Conservation (phyloP, 805 yeast genomes). For the Kuraishia capsulata region DNA sequence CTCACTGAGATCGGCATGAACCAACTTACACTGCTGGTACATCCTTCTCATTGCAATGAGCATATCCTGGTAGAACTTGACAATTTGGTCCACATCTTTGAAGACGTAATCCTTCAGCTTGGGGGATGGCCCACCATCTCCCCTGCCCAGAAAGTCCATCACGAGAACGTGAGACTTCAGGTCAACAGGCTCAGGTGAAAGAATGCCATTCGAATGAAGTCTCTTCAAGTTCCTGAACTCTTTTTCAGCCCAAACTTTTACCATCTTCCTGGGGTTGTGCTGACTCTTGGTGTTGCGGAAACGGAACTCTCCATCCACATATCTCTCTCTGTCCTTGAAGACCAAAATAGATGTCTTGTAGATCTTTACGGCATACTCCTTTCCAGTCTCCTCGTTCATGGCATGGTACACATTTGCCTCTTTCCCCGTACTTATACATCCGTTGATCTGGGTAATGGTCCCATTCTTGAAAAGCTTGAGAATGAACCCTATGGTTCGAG, state of each 20-base stretch:
- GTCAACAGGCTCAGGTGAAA: slow-evolving; percentile 91
- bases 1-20: slow-evolving; percentile 95
- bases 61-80: slow-evolving; percentile 65
- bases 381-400: slow-evolving; percentile 29
- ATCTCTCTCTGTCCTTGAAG: slow-evolving; percentile 94
- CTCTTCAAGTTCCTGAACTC: slow-evolving; percentile 91
- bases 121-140: slow-evolving; percentile 87
- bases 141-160: slow-evolving; percentile 81
- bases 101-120: slow-evolving; percentile 78
- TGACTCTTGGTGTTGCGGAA: slow-evolving; percentile 79
- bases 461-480: slow-evolving; percentile 79
- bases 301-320: slow-evolving; percentile 92
- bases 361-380: slow-evolving; percentile 81
- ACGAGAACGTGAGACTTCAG: slow-evolving; percentile 84
- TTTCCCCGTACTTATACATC: slow-evolving; percentile 93
- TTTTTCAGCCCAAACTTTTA: slow-evolving; percentile 96
- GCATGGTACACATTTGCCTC: slow-evolving; percentile 99
- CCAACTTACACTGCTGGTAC: slow-evolving; percentile 81
- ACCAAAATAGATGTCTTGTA: slow-evolving; percentile 94
- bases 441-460: slow-evolving; percentile 75
- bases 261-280: slow-evolving; percentile 95
- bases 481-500: slow-evolving; percentile 80
- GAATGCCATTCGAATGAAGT: slow-evolving; percentile 66
- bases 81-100: slow-evolving; percentile 55
- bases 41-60: slow-evolving; percentile 77